phyloP scores from a whole-genome alignment of 768 basidiomycete species.

The Rhizopogon salebrosus region DNA sequence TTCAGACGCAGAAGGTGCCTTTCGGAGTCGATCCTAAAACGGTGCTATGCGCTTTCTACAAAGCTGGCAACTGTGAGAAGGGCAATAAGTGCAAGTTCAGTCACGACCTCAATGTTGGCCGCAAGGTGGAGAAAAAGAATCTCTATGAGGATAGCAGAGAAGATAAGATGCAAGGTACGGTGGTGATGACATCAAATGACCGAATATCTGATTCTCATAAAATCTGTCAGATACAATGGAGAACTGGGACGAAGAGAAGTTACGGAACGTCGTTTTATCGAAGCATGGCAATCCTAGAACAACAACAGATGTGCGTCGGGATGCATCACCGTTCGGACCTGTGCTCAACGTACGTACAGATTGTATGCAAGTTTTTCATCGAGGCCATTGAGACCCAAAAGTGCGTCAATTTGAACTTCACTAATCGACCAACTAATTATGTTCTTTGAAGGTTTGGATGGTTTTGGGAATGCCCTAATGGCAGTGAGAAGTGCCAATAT shows the following conservation, averaged over 20 bases:
- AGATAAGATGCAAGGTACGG: constrained; percentile 68
- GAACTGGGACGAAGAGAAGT: constrained; percentile 93
- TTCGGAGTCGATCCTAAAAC: constrained; percentile 98
- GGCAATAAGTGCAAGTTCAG: constrained; percentile 96
- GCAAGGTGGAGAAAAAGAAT: constrained; percentile 95
- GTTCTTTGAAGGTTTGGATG: constrained; percentile 62
- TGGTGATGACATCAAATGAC: neutral
- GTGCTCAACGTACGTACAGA: constrained; percentile 40
- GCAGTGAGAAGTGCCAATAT: constrained; percentile 79
- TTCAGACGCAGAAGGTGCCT: constrained; percentile 80
- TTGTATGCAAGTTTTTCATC: constrained; percentile 97
- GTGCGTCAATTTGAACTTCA: constrained; percentile 29
- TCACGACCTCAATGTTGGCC: constrained; percentile 81
- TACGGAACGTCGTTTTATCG: constrained; percentile 79
- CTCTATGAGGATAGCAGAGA: constrained; percentile 86
- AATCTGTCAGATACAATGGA: constrained; percentile 84
- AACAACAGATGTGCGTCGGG: constrained; percentile 71
- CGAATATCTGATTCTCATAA: neutral
- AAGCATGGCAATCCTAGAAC: constrained; percentile 90
- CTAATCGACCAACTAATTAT: neutral
- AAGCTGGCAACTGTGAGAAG: constrained; percentile 91
- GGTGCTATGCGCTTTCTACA: constrained; percentile 86
- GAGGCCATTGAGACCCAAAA: constrained; percentile 92
- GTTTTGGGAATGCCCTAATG: constrained; percentile 96
- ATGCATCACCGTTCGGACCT: constrained; percentile 11